These are phyloP conservation scores for Zalerion maritima DNA, from an alignment of 495 filamentous ascomycete genomes.

Conservation along the genomic window DNA sequence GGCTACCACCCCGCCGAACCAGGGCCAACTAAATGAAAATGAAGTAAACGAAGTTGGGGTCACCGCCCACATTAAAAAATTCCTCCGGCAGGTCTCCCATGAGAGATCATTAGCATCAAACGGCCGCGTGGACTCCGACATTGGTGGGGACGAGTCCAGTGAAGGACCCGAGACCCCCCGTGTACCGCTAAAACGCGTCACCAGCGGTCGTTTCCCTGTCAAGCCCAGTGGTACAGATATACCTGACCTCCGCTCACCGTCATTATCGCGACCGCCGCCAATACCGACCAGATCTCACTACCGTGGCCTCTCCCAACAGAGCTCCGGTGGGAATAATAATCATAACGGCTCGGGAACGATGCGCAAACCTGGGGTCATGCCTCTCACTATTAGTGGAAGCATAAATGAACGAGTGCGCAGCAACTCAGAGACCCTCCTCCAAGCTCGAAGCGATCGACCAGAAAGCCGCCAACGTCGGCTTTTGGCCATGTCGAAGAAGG, in stretches of 20 bases:
- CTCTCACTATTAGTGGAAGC: slow-evolving; percentile 51
- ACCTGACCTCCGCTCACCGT: slow-evolving; percentile 48
- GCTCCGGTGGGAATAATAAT: too few relatives aligned
- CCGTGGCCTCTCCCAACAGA: slow-evolving; percentile 63
- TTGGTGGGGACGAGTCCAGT: slow-evolving; percentile 47
- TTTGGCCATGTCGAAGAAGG: slow-evolving; percentile 69
- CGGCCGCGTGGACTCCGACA: slow-evolving; percentile 43
- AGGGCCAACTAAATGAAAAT: slow-evolving; percentile 28
- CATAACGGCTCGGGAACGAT: too few relatives aligned
- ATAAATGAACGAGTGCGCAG: slow-evolving; percentile 71
- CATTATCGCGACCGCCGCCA: slow-evolving; percentile 48
- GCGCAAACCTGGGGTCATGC: slow-evolving; percentile 53
- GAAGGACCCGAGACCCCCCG: slow-evolving; percentile 58
- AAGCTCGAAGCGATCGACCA: slow-evolving; percentile 32
- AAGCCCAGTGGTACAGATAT: slow-evolving; percentile 50
- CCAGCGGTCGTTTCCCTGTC: slow-evolving; percentile 72
- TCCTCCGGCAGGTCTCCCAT: slow-evolving; percentile 44
- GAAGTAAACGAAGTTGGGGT: slow-evolving; percentile 48
- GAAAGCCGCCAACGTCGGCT: slow-evolving; percentile 52
- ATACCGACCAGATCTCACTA: slow-evolving; percentile 66
- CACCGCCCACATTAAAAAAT: slow-evolving; percentile 63
- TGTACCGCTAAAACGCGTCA: slow-evolving; percentile 51
- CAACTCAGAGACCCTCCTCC: slow-evolving; percentile 72
- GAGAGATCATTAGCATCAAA: slow-evolving; percentile 34
- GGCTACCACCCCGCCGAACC: slow-evolving; percentile 28